Conservation (phyloP, 352 stramenopile genomes). For the Pythium sukuiense region DNA sequence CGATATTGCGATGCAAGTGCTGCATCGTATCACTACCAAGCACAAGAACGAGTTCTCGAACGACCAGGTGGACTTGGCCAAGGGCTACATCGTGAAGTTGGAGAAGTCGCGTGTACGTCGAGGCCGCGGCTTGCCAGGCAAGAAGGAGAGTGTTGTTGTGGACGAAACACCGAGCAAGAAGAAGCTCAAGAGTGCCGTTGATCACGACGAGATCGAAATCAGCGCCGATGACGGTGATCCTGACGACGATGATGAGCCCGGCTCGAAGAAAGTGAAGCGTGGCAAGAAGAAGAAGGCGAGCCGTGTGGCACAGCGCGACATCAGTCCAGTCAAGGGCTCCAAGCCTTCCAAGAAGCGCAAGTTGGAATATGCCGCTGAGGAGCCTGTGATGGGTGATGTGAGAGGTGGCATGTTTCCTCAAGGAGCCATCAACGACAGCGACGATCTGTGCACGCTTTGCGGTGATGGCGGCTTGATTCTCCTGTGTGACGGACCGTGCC, state of each 20-base stretch:
- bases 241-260: slow-evolving; percentile 26
- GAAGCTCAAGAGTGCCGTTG: slow-evolving; percentile 2
- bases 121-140: slow-evolving; percentile 49
- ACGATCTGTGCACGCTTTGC: slow-evolving; percentile 91
- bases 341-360: slow-evolving; percentile 35
- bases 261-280: slow-evolving; percentile 36
- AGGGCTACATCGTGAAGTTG: slow-evolving; percentile 69
- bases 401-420: slow-evolving; percentile 41
- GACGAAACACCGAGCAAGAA: slow-evolving; percentile 31
- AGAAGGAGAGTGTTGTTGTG: slow-evolving; percentile 22
- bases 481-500: slow-evolving; percentile 90
- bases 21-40: slow-evolving; percentile 74
- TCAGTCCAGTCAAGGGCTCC: slow-evolving; percentile 17
- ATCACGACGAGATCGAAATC: slow-evolving; percentile 44
- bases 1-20: slow-evolving; percentile 82
- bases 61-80: slow-evolving; percentile 81
- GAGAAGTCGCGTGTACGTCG: slow-evolving; percentile 84
- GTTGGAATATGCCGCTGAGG: not conserved
- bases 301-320: slow-evolving; percentile 7
- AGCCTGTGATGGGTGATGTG: slow-evolving; percentile 4
- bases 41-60: slow-evolving; percentile 79
- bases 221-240: slow-evolving; percentile 43
- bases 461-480: slow-evolving; percentile 91
- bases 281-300: slow-evolving; percentile 37
- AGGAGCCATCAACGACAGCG: slow-evolving; percentile 79